These are phyloP conservation scores for Vigna mungo DNA, from an alignment of 306 rosid genomes.

Conservation along the genomic window DNA sequence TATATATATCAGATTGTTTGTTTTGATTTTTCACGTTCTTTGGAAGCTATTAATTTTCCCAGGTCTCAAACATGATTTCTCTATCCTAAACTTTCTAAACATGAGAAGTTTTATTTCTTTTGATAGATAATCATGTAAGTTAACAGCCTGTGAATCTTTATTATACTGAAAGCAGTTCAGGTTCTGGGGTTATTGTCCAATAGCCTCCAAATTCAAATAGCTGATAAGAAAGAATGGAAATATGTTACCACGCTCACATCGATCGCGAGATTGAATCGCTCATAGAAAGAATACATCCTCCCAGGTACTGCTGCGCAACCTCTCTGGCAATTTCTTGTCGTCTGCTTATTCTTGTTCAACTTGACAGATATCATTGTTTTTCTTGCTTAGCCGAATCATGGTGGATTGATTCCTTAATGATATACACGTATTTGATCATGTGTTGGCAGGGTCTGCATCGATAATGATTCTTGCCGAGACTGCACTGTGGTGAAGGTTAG, in stretches of 20 bases:
- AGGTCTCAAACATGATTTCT: too few species aligned
- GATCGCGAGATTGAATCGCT: constrained; percentile 77
- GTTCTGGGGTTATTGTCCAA: constrained; percentile 6
- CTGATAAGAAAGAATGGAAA: constrained; percentile 52
- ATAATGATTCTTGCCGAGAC: constrained; percentile 74
- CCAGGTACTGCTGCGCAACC: constrained; percentile 56
- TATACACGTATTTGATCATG: not conserved
- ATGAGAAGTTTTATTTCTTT: too few species aligned
- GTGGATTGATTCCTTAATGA: not conserved
- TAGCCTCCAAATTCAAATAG: not conserved
- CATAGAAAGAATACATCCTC: constrained; percentile 87
- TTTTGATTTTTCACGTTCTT: too few species aligned
- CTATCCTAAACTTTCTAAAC: too few species aligned
- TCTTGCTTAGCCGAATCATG: not conserved
- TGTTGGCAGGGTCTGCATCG: constrained; percentile 78
- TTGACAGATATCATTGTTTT: not conserved
- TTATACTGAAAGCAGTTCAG: constrained; percentile 33
- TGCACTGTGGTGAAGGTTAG: constrained; percentile 88
- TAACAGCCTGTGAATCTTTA: constrained; percentile 10
- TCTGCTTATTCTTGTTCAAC: not conserved
- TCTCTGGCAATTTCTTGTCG: not conserved
- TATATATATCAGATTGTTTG: not conserved
- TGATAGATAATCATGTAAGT: not conserved
- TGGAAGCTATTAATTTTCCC: too few species aligned
- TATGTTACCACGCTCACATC: constrained; percentile 61